Conservation (phyloP, 2,329 filamentous ascomycete genomes). For the Cladobotryum protrusum region DNA sequence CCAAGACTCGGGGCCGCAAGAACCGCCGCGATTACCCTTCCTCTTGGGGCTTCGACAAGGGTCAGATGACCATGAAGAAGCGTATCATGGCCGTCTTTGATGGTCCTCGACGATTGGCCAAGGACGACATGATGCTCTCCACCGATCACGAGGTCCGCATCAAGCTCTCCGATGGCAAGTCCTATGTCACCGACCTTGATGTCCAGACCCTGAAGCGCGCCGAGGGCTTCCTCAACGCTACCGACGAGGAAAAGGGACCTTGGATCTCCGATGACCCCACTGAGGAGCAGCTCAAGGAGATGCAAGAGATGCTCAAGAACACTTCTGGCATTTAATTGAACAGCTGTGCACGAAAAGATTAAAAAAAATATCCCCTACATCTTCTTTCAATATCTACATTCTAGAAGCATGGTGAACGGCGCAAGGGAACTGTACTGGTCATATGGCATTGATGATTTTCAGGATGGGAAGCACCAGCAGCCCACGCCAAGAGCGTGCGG, state of each 20-base stretch:
- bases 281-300: conserved; percentile 52
- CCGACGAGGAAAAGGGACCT: conserved; percentile 78
- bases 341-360: neutral
- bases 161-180: conserved; percentile 65
- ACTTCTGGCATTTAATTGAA: conserved; percentile 4
- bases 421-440: conserved; percentile 22
- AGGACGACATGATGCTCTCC: conserved; percentile 98
- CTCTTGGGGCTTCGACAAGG: conserved; percentile 86
- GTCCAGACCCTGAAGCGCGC: conserved; percentile 83
- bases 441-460: conserved; percentile 2
- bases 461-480: conserved; percentile 11
- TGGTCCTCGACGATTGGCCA: conserved; percentile 79
- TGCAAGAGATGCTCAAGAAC: conserved; percentile 45
- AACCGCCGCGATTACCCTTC: conserved; percentile 89
- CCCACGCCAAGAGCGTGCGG: conserved; percentile 4
- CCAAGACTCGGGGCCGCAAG: conserved; percentile 66
- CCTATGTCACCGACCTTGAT: conserved; percentile 89
- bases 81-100: conserved; percentile 91
- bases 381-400: conserved; percentile 1
- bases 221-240: conserved; percentile 74
- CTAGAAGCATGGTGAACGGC: conserved; percentile 24
- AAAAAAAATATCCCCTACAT: neutral
- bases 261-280: conserved; percentile 72
- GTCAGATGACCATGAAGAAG: conserved; percentile 98
- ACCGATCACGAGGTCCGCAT: conserved; percentile 91